Evolutionary conservation across 495 filamentous ascomycete genomes (phyloP).

Genomic region (Penicillium cataractarum): DNA sequence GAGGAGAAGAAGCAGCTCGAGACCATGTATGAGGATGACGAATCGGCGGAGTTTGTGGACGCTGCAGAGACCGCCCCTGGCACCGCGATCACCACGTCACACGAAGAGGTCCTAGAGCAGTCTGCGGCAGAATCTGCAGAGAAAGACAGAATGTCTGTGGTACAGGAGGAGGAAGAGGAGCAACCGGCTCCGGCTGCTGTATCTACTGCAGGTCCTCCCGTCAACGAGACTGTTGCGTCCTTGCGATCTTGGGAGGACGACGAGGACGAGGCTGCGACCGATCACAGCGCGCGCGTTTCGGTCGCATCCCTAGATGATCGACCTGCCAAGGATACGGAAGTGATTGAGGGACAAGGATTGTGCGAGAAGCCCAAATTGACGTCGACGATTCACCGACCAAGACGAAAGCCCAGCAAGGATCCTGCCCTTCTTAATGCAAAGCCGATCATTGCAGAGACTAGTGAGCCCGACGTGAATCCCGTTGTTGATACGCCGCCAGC

Average conservation of each 20-base stretch:
- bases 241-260: conserved; percentile 24
- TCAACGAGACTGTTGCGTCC: conserved; percentile 28
- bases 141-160: conserved; percentile 27
- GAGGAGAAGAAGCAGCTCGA: conserved; percentile 43
- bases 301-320: conserved; percentile 30
- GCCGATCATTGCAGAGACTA: conserved; percentile 33
- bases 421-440: conserved; percentile 27
- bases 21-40: conserved; percentile 51
- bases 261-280: conserved; percentile 24
- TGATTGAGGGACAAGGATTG: conserved; percentile 44
- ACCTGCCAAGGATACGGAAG: conserved; percentile 29
- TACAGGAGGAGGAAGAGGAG: conserved; percentile 33
- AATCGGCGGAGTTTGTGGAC: conserved; percentile 35
- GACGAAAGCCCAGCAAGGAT: conserved; percentile 39
- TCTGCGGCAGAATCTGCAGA: conserved; percentile 17
- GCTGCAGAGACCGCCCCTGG: conserved; percentile 28
- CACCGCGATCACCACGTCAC: conserved; percentile 28
- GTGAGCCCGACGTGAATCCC: conserved; percentile 24
- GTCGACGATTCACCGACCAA: conserved; percentile 38
- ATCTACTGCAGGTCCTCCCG: conserved; percentile 12
- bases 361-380: conserved; percentile 38
- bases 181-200: neutral
- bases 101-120: conserved; percentile 14
- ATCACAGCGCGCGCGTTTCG: conserved; percentile 30
- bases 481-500: conserved; percentile 24